These are phyloP conservation scores for Dinochytrium kinnereticum DNA, from an alignment of 371 early-diverging fungal species.

Conservation along the genomic window DNA sequence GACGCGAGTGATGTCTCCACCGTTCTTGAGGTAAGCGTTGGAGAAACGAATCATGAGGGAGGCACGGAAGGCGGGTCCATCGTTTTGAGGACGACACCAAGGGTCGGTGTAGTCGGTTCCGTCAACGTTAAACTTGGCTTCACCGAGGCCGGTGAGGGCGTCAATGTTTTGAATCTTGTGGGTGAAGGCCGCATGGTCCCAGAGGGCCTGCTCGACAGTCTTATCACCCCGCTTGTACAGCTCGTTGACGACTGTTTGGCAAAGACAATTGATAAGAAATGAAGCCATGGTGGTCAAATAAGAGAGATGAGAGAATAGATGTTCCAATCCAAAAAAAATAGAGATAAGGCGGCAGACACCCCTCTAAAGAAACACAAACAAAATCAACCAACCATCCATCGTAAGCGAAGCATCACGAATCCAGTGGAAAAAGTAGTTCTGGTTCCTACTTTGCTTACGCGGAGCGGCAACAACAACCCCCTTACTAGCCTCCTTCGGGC, in stretches of 20 bases:
- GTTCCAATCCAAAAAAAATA: too few relatives aligned
- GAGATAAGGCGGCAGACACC: too few relatives aligned
- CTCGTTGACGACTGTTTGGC: conserved; percentile 18
- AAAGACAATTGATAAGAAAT: background rate
- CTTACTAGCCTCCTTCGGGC: conserved; percentile 27
- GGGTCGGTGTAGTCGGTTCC: conserved; percentile 56
- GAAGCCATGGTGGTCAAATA: background rate
- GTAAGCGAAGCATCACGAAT: conserved; percentile 73
- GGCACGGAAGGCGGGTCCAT: conserved; percentile 53
- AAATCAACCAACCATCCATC: background rate
- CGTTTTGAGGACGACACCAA: conserved; percentile 79
- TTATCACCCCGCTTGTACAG: conserved; percentile 20
- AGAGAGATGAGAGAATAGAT: too few relatives aligned
- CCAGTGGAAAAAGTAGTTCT: conserved; percentile 83
- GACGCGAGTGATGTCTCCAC: conserved; percentile 1
- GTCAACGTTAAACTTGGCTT: conserved; percentile 75
- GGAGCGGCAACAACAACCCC: conserved; percentile 63
- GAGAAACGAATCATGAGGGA: conserved; percentile 56
- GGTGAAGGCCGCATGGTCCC: conserved; percentile 15
- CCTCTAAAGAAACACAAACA: background rate
- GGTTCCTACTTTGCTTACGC: conserved; percentile 44
- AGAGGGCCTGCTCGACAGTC: conserved; percentile 12
- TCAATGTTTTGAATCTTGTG: conserved; percentile 27
- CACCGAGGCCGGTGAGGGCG: conserved; percentile 61
- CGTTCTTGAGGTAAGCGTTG: conserved; percentile 28